phyloP scores from a whole-genome alignment of 2,329 filamentous ascomycete species.

The Fusarium secorum region DNA sequence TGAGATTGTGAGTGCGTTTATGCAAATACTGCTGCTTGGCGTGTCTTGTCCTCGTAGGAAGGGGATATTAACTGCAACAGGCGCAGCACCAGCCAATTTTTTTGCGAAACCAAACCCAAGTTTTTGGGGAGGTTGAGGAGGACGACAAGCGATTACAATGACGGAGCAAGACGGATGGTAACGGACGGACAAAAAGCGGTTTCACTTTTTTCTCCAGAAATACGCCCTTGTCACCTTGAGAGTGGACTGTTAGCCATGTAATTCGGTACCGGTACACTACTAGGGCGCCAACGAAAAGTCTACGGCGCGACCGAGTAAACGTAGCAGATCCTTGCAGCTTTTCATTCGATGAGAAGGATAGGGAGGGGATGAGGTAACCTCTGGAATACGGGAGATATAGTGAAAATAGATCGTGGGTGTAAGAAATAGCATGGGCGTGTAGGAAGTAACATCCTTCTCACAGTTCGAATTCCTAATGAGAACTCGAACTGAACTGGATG shows the following conservation, averaged over 20 bases:
- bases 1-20: not conserved
- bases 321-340: constrained; percentile 36
- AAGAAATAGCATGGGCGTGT: not conserved
- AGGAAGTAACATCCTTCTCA: not conserved
- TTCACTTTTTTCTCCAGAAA: constrained; percentile 26
- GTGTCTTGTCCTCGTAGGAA: not conserved
- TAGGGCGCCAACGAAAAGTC: constrained; percentile 37
- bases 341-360: constrained; percentile 23
- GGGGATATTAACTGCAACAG: constrained; percentile 1
- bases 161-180: constrained; percentile 23
- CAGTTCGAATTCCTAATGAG: not conserved
- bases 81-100: not conserved
- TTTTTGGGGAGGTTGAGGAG: constrained; percentile 15
- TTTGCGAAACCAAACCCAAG: constrained; percentile 19
- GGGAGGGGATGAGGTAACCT: constrained; percentile 31
- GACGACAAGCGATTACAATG: constrained; percentile 2
- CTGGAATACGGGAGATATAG: constrained; percentile 22
- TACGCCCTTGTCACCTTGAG: constrained; percentile 27
- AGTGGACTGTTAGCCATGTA: constrained; percentile 29
- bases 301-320: constrained; percentile 40
- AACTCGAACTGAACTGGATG: not conserved
- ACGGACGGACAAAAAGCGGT: constrained; percentile 29
- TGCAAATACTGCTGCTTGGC: not conserved
- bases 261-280: constrained; percentile 10
- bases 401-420: not conserved